Evolutionary conservation across 139 green algal genomes (phyloP), one percentile per base, ranked within the genome.

Genomic region (Pedinophyceae sp.): DNA sequence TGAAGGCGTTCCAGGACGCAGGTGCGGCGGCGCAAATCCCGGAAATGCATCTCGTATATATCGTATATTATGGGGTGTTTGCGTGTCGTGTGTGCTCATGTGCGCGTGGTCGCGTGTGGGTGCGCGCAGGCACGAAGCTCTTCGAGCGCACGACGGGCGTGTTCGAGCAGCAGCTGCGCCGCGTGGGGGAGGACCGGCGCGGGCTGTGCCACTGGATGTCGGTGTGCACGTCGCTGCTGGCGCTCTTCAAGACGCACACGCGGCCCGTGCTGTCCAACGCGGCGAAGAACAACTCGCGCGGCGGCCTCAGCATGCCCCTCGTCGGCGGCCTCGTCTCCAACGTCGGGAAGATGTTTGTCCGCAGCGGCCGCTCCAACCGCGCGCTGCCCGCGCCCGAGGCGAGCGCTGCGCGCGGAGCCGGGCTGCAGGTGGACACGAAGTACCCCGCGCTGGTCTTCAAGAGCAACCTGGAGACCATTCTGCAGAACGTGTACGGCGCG

Each of bases 381-480:
- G n/a, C 27, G 4, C 34, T 43, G 10, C 34, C 34, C 10, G 34
- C 34, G 34, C 34, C 34, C 10, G 34, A 19, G 34, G 34, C 27
- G 10, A 24, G 27, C 27, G 27, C 27, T 15, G 4, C 27, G 15
- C 16, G 16, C 51, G 51, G 34, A 7, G 10, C 34, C 34, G 13
- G 4, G 10, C 20, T 71, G 45, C 78, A 92, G 64, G 85, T 97
- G 45, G 88, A 97, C 68, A 88, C 91, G 62, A 97, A 97, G 75
- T 97, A 96, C 77, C 89, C 91, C 1, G 89, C 92, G 4, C 79
- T 98, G 70, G 75, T 98, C 54, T 99, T 99, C 77, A 98, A 96
- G 81, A 89, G 98, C 82, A 88, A 97, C 81, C 82, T 97, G 52
- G 85, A 93, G 54, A 88, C 85, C 5, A 93, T 95, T 67, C 84